A percentile compares a stretch with the other conserved stretches of the same genome.
These are phyloP conservation scores for Capillidium heterosporum DNA, from an alignment of 371 early-diverging fungal genomes.

Conservation along the genomic window DNA sequence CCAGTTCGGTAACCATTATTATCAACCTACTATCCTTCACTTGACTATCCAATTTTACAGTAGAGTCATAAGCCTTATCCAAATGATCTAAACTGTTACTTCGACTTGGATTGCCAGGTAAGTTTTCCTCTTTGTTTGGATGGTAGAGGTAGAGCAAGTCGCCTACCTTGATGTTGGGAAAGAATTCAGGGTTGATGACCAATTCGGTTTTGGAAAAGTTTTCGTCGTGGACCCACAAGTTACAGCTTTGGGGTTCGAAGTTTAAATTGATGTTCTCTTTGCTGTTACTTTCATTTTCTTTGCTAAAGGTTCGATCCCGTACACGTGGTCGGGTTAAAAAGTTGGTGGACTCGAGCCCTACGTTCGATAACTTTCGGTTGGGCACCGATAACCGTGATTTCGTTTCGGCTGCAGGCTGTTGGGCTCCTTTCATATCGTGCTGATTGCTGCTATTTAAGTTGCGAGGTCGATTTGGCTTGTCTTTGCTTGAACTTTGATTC, in stretches of 20 bases:
- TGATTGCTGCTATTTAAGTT: too few relatives aligned
- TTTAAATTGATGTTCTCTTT: too few relatives aligned
- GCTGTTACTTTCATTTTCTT: too few relatives aligned
- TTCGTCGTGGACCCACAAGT: constrained; percentile 41
- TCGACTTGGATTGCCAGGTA: not conserved
- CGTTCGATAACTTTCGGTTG: too few relatives aligned
- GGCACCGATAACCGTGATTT: too few relatives aligned
- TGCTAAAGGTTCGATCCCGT: too few relatives aligned
- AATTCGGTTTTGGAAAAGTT: constrained; percentile 49
- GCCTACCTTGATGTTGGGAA: constrained; percentile 52
- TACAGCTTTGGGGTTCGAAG: not conserved
- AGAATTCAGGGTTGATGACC: constrained; percentile 61
- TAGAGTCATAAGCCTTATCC: not conserved
- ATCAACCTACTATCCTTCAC: constrained; percentile 11
- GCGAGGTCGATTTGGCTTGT: too few relatives aligned
- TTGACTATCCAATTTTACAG: constrained; percentile 18
- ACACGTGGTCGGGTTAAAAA: too few relatives aligned
- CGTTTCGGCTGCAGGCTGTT: too few relatives aligned
- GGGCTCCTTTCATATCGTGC: too few relatives aligned
- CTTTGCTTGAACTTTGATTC: too few relatives aligned
- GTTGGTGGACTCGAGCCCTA: too few relatives aligned
- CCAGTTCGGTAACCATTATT: constrained; percentile 1
- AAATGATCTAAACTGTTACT: not conserved
- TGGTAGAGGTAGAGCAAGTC: constrained; percentile 55
- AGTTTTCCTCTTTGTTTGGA: constrained; percentile 7